Conservation (phyloP, 179 eudicot species). For the Sideroxylon spinosum region DNA sequence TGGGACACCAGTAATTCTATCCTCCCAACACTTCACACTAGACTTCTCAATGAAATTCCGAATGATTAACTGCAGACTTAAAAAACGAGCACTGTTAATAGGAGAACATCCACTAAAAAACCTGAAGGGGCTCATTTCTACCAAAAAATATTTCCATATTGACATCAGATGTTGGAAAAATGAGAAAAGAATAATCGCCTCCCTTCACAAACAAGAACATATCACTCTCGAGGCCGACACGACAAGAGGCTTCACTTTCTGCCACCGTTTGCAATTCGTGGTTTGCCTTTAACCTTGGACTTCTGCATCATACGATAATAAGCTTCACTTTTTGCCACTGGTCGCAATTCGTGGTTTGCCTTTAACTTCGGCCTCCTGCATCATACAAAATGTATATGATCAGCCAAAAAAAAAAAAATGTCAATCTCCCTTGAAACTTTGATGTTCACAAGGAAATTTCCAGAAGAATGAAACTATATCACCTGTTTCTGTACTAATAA, state of each 20-base stretch:
- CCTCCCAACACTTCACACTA: no score
- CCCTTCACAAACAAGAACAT: background rate
- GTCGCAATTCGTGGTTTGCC: constrained; percentile 57
- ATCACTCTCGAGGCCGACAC: background rate
- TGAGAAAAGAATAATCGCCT: background rate
- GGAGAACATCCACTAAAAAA: background rate
- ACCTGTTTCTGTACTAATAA: no score
- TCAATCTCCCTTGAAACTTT: no score
- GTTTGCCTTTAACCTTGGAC: constrained; percentile 71
- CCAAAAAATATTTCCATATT: background rate
- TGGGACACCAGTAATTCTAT: no score
- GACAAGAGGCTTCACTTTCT: constrained; percentile 39
- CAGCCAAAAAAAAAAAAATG: no score
- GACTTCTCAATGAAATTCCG: no score
- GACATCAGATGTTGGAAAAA: background rate
- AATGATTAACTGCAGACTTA: background rate
- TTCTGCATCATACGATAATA: constrained; percentile 36
- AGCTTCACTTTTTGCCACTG: constrained; percentile 19
- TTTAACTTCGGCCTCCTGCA: constrained; percentile 80
- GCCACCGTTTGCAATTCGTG: constrained; percentile 45
- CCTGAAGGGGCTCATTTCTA: background rate
- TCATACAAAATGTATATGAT: background rate
- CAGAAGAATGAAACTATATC: no score
- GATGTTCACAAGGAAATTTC: no score
- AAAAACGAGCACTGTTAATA: background rate